phyloP scores from a whole-genome alignment of 192 early-diverging fungal species.

The Podila epicladia region DNA sequence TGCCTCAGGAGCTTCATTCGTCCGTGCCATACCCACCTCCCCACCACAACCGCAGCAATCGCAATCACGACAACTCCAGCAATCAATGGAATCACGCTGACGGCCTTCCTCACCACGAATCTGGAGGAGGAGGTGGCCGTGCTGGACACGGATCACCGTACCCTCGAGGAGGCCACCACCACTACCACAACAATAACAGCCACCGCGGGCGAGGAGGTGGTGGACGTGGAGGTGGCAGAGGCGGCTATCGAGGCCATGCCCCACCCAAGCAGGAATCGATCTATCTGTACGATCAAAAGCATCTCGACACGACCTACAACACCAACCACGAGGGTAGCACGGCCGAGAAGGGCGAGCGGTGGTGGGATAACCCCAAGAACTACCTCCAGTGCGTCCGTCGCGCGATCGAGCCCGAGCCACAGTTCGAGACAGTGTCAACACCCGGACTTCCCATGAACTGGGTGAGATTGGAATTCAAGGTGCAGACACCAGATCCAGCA shows the following conservation, averaged over 20 bases:
- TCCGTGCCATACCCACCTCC: conserved; percentile 33
- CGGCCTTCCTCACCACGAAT: background rate
- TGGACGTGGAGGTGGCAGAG: conserved; percentile 16
- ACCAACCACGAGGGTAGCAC: conserved; percentile 24
- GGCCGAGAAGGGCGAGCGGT: conserved; percentile 48
- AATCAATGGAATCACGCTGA: conserved; percentile 21
- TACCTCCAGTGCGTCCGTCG: conserved; percentile 42
- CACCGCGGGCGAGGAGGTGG: conserved; percentile 17
- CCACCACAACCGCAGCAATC: conserved; percentile 14
- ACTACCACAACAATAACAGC: conserved; percentile 6
- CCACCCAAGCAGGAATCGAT: conserved; percentile 34
- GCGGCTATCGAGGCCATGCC: background rate
- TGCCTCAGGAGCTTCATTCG: background rate
- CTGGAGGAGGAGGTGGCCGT: conserved; percentile 3
- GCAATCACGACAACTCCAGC: background rate
- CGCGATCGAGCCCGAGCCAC: conserved; percentile 40
- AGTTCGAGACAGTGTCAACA: conserved; percentile 30
- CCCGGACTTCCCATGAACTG: conserved; percentile 43
- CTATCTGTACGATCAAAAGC: conserved; percentile 48
- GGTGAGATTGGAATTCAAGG: conserved; percentile 45
- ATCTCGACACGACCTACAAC: conserved; percentile 42
- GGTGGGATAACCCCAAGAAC: conserved; percentile 53
- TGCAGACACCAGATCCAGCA: conserved; percentile 41
- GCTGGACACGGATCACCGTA: background rate
- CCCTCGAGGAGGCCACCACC: conserved; percentile 6